phyloP scores from a whole-genome alignment of 2,329 filamentous ascomycete genomes.

The Venturia carpophila region DNA sequence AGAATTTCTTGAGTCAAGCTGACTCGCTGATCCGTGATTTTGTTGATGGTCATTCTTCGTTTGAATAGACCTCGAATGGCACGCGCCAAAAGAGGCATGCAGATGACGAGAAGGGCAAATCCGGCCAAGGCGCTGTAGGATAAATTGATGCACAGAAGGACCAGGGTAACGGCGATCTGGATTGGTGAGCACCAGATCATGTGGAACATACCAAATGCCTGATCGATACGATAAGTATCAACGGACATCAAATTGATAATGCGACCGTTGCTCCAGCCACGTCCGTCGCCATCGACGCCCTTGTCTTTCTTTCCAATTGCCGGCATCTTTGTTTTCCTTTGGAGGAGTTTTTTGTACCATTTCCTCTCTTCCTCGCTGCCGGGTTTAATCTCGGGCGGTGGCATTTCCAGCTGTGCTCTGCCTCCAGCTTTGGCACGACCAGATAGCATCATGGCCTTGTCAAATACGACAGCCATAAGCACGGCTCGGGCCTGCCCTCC shows the following conservation, averaged over 20 bases:
- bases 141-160: constrained; percentile 76
- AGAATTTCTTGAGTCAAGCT: constrained; percentile 88
- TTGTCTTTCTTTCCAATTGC: constrained; percentile 34
- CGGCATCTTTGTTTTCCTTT: constrained; percentile 35
- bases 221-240: constrained; percentile 87
- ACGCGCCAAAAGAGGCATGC: constrained; percentile 67
- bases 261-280: constrained; percentile 86
- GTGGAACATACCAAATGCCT: constrained; percentile 82
- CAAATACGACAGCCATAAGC: constrained; percentile 79
- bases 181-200: constrained; percentile 83
- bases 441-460: constrained; percentile 85
- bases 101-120: constrained; percentile 71
- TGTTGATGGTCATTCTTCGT: constrained; percentile 76
- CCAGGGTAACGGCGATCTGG: constrained; percentile 67
- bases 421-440: constrained; percentile 82
- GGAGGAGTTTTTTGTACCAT: constrained; percentile 41
- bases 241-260: constrained; percentile 93
- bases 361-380: constrained; percentile 45
- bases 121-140: constrained; percentile 85
- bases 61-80: constrained; percentile 70
- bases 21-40: constrained; percentile 86
- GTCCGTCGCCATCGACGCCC: constrained; percentile 58
- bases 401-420: constrained; percentile 33
- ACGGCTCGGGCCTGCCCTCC: constrained; percentile 76
- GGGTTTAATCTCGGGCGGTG: constrained; percentile 37